Evolutionary conservation across 441 rosid species (phyloP).

Genomic region (Aleurites moluccanus): DNA sequence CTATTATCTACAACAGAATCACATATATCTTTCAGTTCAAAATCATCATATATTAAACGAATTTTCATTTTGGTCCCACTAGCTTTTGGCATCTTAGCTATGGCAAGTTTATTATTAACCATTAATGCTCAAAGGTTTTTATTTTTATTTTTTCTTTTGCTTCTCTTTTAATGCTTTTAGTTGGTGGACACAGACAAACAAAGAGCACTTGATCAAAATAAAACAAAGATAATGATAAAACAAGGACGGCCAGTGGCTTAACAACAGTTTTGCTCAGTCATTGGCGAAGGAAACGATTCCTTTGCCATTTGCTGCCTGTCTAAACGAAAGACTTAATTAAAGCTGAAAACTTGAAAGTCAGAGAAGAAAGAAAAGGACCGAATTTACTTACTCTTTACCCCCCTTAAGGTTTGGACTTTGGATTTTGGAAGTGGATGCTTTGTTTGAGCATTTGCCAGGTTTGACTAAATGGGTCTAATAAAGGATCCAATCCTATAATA

Average conservation of each 20-base stretch:
- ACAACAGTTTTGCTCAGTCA: not conserved
- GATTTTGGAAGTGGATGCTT: not conserved
- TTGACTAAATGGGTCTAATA: not conserved
- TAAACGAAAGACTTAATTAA: not conserved
- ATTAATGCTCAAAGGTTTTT: too few relatives aligned
- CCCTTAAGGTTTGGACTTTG: not conserved
- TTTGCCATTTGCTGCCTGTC: slow-evolving; percentile 9
- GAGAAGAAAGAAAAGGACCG: not conserved
- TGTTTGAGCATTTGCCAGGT: not conserved
- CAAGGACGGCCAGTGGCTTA: slow-evolving; percentile 9
- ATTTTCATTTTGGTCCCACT: not conserved
- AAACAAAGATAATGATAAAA: not conserved
- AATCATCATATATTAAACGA: not conserved
- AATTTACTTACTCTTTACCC: not conserved
- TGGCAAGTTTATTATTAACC: too few relatives aligned
- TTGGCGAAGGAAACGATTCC: slow-evolving; percentile 6
- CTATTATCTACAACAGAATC: not conserved
- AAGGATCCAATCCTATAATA: too few relatives aligned
- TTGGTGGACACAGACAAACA: slow-evolving; percentile 18
- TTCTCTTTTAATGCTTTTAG: slow-evolving; percentile 7
- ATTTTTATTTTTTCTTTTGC: not conserved
- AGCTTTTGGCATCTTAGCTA: slow-evolving; percentile 12
- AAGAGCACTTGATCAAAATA: slow-evolving; percentile 20
- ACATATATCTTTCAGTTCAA: not conserved
- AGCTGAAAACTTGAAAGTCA: not conserved